Evolutionary conservation across 306 rosid genomes (phyloP), one percentile per base, ranked within the genome.

Genomic region (Betula pendula): DNA sequence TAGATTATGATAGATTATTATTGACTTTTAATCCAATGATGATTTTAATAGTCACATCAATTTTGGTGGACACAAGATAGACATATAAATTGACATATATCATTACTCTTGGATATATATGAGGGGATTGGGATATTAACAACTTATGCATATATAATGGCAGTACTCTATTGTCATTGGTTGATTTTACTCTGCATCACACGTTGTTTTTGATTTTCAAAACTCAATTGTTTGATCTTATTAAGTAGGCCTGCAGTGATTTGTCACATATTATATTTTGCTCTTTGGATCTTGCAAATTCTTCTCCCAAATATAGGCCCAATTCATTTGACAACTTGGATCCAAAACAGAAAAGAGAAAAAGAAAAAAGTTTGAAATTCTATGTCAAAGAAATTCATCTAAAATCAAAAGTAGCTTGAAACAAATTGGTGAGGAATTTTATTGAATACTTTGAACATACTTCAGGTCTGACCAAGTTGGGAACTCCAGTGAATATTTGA

Each of bases 401-500:
- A 7, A 53, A 81, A 55, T 35, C 1, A 31, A 27, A 0, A 20
- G 31, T 42, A 50, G 24, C 47, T 4, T 31, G 15, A 43, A 79
- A 63, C 3, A 49, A 20, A 22, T 33, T 38, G 44, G 17, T 35
- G 35, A 65, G 25, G 9, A 67, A 8, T 49, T 49, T 2, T 15
- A 50, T 44, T 17, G 45, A 49, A 68, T 24, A 6, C 33, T 1
- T 31, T 35, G 9, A 55, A 2, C 72, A 6, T 71, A 80, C 87
- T 83, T 79, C 84, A 55, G 87, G 75, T 83, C 87, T 83, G 31
- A 84, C 81, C 87, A 83, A 72, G 70, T n/a, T 55, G 58, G 87
- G 10, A 33, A 20, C 84, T 38, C 87, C 87, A 3, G 70, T 79
- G 62, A 83, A 47, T 25, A 60, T 29, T 49, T 79, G 87, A 83